phyloP scores from a whole-genome alignment of 2,329 filamentous ascomycete genomes.

The Ophiostoma montium region DNA sequence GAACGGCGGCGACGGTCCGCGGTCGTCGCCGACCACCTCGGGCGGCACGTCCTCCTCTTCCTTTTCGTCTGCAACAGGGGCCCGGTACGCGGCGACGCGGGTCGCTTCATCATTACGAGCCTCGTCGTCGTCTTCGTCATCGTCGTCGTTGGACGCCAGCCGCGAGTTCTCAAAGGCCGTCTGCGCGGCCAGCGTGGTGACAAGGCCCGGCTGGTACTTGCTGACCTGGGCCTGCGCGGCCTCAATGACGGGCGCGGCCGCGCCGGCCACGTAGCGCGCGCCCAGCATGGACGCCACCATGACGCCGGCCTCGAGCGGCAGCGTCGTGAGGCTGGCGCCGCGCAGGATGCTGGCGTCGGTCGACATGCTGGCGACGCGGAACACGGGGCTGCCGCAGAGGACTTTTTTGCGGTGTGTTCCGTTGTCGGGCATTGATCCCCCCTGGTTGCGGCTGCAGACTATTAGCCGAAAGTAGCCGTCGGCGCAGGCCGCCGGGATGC shows the following conservation, averaged over 20 bases:
- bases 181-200: slow-evolving; percentile 27
- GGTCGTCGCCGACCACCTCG: slow-evolving; percentile 31
- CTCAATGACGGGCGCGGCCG: slow-evolving; percentile 1
- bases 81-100: slow-evolving; percentile 23
- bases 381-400: slow-evolving; percentile 52
- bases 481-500: slow-evolving; percentile 46
- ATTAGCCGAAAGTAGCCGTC: slow-evolving; percentile 59
- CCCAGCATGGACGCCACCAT: slow-evolving; percentile 39
- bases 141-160: slow-evolving; percentile 17
- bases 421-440: neutral
- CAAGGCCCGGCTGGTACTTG: slow-evolving; percentile 22
- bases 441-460: slow-evolving; percentile 30
- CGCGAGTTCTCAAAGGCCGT: slow-evolving; percentile 24
- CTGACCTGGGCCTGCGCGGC: slow-evolving; percentile 16
- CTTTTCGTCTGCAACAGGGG: no score
- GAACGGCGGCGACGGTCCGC: slow-evolving; percentile 38
- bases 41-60: slow-evolving; percentile 17
- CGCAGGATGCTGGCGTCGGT: slow-evolving; percentile 45
- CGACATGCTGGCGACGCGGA: slow-evolving; percentile 53
- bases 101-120: no score
- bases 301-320: slow-evolving; percentile 52
- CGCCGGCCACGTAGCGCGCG: slow-evolving; percentile 16
- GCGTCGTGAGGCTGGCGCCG: slow-evolving; percentile 48
- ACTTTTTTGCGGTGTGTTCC: slow-evolving; percentile 33
- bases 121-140: slow-evolving; percentile 24